Evolutionary conservation across 2,329 filamentous ascomycete species (phyloP).

Genomic region (Neocucurbitaria cava): DNA sequence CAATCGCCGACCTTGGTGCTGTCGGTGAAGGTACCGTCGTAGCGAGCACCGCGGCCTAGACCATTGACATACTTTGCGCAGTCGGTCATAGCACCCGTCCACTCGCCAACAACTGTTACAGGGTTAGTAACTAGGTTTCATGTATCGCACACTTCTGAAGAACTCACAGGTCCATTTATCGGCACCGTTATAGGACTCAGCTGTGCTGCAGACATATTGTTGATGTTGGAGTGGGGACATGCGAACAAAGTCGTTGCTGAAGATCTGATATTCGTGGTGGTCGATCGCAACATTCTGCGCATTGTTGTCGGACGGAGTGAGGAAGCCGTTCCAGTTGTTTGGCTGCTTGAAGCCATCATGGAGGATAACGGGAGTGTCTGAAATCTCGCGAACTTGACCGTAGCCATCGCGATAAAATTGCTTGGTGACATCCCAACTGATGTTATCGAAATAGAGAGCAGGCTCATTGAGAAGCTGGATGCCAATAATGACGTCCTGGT

Average conservation of each 20-base stretch:
- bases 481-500: constrained; percentile 65
- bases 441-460: constrained; percentile 51
- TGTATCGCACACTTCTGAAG: background rate
- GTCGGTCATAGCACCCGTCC: constrained; percentile 72
- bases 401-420: constrained; percentile 65
- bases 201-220: constrained; percentile 63
- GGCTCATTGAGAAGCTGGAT: constrained; percentile 67
- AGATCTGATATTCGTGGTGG: constrained; percentile 74
- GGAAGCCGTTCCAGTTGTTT: constrained; percentile 67
- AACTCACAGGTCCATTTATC: constrained; percentile 65
- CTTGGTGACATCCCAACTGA: constrained; percentile 55
- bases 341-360: constrained; percentile 64
- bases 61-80: constrained; percentile 62
- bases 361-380: constrained; percentile 61
- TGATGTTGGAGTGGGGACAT: constrained; percentile 62
- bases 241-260: constrained; percentile 60
- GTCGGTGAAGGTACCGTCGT: constrained; percentile 62
- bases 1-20: constrained; percentile 63
- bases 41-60: constrained; percentile 65
- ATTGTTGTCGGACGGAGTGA: constrained; percentile 59
- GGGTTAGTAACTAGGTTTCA: background rate
- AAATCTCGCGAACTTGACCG: constrained; percentile 54
- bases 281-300: constrained; percentile 67
- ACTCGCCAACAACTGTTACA: constrained; percentile 67
- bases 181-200: constrained; percentile 55